Conservation (phyloP, 2,329 filamentous ascomycete genomes). For the Botrytis galanthina region DNA sequence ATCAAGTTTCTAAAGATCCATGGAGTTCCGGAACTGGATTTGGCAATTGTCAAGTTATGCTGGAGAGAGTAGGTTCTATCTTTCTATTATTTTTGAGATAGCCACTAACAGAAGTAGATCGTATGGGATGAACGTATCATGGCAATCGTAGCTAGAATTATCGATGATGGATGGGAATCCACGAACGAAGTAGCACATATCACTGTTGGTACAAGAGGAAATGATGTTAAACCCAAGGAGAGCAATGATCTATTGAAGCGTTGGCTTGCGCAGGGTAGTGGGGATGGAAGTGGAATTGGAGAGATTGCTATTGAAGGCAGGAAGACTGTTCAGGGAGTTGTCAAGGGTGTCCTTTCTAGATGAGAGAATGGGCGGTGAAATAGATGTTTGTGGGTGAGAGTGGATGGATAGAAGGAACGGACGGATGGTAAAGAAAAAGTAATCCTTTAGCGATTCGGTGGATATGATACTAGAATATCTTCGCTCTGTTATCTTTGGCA, state of each 20-base stretch:
- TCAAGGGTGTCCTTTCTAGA: conserved; percentile 35
- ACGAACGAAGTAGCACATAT: conserved; percentile 81
- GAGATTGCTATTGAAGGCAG: conserved; percentile 35
- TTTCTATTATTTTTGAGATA: neutral
- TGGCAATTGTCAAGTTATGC: conserved; percentile 61
- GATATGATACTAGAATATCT: neutral
- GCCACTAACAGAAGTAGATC: conserved; percentile 45
- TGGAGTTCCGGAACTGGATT: conserved; percentile 46
- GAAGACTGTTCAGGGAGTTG: conserved; percentile 33
- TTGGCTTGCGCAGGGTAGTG: conserved; percentile 65
- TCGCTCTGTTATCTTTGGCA: neutral
- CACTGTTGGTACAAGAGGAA: conserved; percentile 78
- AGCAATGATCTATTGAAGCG: conserved; percentile 78
- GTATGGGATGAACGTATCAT: conserved; percentile 87
- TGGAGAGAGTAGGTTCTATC: conserved; percentile 53
- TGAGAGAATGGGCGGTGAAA: conserved; percentile 9
- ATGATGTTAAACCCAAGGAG: conserved; percentile 83
- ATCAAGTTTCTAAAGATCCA: conserved; percentile 32
- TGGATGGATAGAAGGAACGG: neutral
- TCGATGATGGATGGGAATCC: conserved; percentile 63
- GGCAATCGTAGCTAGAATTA: conserved; percentile 80
- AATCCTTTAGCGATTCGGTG: neutral
- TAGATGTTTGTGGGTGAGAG: neutral
- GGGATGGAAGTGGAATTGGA: conserved; percentile 36
- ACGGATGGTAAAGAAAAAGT: neutral